Evolutionary conservation across 2,329 filamentous ascomycete genomes (phyloP), one percentile per base, ranked within the genome.

Genomic region (Tolypocladium nubicola): DNA sequence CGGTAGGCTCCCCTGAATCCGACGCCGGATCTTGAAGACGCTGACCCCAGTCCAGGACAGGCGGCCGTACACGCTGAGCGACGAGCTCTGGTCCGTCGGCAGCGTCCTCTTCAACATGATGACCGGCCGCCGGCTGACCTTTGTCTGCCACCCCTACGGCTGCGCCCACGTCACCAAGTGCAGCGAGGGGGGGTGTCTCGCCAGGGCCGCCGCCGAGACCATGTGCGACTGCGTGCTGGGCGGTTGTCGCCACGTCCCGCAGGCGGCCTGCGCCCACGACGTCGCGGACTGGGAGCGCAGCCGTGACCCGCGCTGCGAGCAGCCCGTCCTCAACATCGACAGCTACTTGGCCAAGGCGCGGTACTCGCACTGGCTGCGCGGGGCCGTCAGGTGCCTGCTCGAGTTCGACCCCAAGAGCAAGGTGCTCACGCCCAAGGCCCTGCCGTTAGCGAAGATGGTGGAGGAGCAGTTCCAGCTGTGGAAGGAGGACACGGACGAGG

Each of bases 31-130:
- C 38, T 39, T 19, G 38, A 39, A 39, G 16, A 19, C 47, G 47
- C 47, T 50, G 47, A 50, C 47, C 14, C 8, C 21, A 33, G 14
- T 26, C 4, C 54, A 73, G 71, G 54, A 41, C 23, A 57, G 65
- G 14, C 67, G 68, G 2, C 63, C 67, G 0, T 76, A 76, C 58
- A 72, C 71, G 1, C 61, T 68, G 30, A 67, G 66, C 26, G 67
- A 68, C 41, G 75, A 78, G 55, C 61, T 76, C 39, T 71, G 64
- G 62, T 66, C 68, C 33, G 66, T 77, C 37, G 75, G 73, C 39
- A 63, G 59, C 19, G 61, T 74, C 35, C 59, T 78, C 52, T 73
- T 72, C 60, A 67, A 64, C 54, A 77, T 78, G 75, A 77, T 78
- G 75, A 66, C 63, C 10, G 68, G 69, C 8, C 41, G 52, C 4